These are phyloP conservation scores for Podila epigama DNA, from an alignment of 192 early-diverging fungal genomes.

Conservation along the genomic window DNA sequence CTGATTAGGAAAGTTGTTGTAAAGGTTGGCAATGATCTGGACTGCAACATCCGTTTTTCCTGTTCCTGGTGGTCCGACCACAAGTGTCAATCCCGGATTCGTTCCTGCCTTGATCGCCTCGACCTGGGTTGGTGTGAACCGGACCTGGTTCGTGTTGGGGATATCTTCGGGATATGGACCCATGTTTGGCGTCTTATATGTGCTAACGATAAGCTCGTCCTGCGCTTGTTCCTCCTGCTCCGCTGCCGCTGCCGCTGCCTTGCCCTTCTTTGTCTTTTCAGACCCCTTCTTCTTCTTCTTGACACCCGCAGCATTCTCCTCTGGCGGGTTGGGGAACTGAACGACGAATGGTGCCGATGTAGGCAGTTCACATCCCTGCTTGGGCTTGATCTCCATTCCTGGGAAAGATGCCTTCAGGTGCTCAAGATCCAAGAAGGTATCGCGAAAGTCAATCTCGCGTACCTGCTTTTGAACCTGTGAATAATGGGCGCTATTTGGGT, in stretches of 20 bases:
- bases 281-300: constrained; percentile 43
- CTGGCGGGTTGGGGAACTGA: constrained; percentile 63
- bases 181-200: constrained; percentile 69
- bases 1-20: constrained; percentile 89
- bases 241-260: too few relatives aligned
- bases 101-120: constrained; percentile 88
- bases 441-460: constrained; percentile 78
- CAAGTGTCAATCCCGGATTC: constrained; percentile 87
- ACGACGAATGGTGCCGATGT: constrained; percentile 79
- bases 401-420: constrained; percentile 79
- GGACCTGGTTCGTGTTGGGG: constrained; percentile 75
- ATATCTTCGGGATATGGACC: constrained; percentile 79
- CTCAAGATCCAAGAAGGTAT: constrained; percentile 87
- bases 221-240: constrained; percentile 22
- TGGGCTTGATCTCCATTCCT: constrained; percentile 52
- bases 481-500: constrained; percentile 81
- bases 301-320: constrained; percentile 13
- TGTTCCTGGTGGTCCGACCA: constrained; percentile 98
- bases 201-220: constrained; percentile 66
- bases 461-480: constrained; percentile 62
- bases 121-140: constrained; percentile 88
- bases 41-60: constrained; percentile 99
- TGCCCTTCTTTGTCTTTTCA: constrained; percentile 54
- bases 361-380: constrained; percentile 29
- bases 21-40: constrained; percentile 94